Percentiles rank a stretch among this genome's conserved stretches.
phyloP scores from a whole-genome alignment of 805 yeast species.

The Myxozyma vanderwaltii region DNA sequence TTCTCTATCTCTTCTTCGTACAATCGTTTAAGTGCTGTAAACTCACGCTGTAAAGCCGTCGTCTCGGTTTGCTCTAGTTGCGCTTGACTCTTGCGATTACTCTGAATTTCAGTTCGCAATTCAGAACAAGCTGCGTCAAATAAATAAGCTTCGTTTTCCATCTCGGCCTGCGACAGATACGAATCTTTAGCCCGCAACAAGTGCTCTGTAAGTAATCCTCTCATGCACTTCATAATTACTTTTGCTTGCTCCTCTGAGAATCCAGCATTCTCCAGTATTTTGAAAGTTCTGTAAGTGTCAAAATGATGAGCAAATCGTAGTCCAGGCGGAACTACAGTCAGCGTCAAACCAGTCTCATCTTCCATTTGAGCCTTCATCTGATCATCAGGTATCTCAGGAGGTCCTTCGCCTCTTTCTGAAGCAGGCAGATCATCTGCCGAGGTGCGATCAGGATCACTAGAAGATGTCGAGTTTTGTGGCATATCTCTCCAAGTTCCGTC shows the following conservation, averaged over 20 bases:
- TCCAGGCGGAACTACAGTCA: slow-evolving; percentile 10
- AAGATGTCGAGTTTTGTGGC: not conserved
- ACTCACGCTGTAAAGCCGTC: slow-evolving; percentile 69
- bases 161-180: slow-evolving; percentile 55
- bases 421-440: not conserved
- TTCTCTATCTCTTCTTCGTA: slow-evolving; percentile 62
- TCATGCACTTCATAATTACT: slow-evolving; percentile 52
- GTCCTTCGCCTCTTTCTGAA: not conserved
- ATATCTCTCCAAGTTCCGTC: slow-evolving; percentile 20
- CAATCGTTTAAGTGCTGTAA: slow-evolving; percentile 74
- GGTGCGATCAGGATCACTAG: too few species aligned
- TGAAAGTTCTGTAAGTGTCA: slow-evolving; percentile 65
- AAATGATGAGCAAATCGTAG: slow-evolving; percentile 43
- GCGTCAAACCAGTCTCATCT: slow-evolving; percentile 7
- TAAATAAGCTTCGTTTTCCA: slow-evolving; percentile 84
- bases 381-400: not conserved
- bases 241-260: slow-evolving; percentile 65
- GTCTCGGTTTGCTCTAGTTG: slow-evolving; percentile 67
- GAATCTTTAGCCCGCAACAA: slow-evolving; percentile 42
- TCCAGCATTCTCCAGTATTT: slow-evolving; percentile 56
- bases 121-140: slow-evolving; percentile 94
- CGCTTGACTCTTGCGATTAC: slow-evolving; percentile 68
- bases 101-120: slow-evolving; percentile 72
- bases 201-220: slow-evolving; percentile 43
- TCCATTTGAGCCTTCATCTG: not conserved